Evolutionary conservation across 768 basidiomycete species (phyloP), one percentile per base, ranked within the genome.

Genomic region (Trametes punicea): DNA sequence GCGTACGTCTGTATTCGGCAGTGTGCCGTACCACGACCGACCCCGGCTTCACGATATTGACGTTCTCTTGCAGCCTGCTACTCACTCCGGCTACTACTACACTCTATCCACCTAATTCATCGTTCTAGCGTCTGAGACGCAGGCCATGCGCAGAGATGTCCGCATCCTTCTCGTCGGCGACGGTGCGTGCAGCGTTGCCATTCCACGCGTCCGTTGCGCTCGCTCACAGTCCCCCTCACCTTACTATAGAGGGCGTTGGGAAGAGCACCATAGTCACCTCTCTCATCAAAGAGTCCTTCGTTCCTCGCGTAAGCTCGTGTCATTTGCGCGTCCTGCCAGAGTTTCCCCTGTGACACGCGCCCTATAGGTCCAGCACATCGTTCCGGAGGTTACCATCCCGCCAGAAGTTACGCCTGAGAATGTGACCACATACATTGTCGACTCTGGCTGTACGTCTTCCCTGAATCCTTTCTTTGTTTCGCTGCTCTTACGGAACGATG

Each of bases 231-330:
- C 23, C 23, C 13, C 10, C 42, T 6, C 21, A 15, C 42, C 10
- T 26, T 23, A 7, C 6, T 26, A 11, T 70, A 98, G 94, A 96
- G 78, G 92, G 91, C 62, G 96, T 98, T 65, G 96, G 96, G 62
- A 99, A 99, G 78, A 95, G 93, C 71, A 94, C 93, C 42, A 94
- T 98, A 68, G 85, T 98, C 69, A 97, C 93, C 18, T 93, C 93
- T 31, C 81, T 98, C 69, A 98, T 99, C 74, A 98, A 98, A 71
- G 93, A 96, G 71, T 87, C 90, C 29, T 97, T 88, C 69, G 90
- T 98, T 48, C 76, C 89, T 36, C 90, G 94, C 74, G 95, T 94
- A 71, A 61, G 80, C 45, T 26, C 34, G 41, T 51, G 44, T 46
- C 21, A 6, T 40, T 18, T 49, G 46, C 40, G 52, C 52, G 51